phyloP scores from a whole-genome alignment of 208 protist species.

The Histomonas meleagridis region DNA sequence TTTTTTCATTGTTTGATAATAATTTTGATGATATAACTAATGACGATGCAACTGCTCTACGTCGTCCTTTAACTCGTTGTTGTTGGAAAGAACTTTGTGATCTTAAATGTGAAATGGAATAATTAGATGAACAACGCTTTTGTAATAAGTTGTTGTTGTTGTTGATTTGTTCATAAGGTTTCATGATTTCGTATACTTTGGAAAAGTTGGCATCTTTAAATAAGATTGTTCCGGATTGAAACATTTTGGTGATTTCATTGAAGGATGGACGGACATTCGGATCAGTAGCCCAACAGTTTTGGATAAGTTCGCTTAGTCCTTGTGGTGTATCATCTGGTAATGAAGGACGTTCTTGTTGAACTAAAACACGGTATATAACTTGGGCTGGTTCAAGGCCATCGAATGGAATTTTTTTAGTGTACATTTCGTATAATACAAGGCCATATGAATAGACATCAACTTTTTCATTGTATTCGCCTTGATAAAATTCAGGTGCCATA shows the following conservation, averaged over 20 bases:
- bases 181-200: not conserved
- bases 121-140: not conserved
- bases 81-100: not conserved
- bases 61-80: not conserved
- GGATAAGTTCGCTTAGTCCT: not conserved
- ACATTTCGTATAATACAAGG: not conserved
- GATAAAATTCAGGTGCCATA: slow-evolving; percentile 4
- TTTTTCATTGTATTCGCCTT: slow-evolving; percentile 33
- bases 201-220: not conserved
- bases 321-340: not conserved
- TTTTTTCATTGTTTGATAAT: not conserved
- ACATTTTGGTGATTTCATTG: not conserved
- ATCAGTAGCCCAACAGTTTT: not conserved
- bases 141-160: not conserved
- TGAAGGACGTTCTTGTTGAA: not conserved
- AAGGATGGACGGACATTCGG: not conserved
- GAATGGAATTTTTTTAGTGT: not conserved
- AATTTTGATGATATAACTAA: not conserved
- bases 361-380: not conserved
- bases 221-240: not conserved
- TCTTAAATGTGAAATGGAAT: not conserved
- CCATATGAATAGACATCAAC: slow-evolving; percentile 34
- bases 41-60: not conserved
- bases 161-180: not conserved
- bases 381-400: not conserved